A percentile compares a stretch with the other conserved stretches of the same genome.
These are phyloP conservation scores for Hemileccinum impolitum DNA, from an alignment of 768 basidiomycete species.

Conservation along the genomic window DNA sequence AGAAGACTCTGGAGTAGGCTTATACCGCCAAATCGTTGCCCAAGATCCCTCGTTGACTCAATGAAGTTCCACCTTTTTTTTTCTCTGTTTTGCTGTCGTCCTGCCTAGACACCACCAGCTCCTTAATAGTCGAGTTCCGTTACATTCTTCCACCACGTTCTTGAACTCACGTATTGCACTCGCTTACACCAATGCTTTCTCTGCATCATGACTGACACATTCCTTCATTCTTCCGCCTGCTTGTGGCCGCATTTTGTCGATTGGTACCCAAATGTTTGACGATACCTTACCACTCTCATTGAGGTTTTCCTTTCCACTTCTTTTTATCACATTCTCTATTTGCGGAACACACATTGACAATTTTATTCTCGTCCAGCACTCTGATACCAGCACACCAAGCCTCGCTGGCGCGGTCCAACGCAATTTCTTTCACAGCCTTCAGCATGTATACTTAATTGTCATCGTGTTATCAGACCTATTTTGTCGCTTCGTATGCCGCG, in stretches of 20 bases:
- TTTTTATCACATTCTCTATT: slow-evolving; percentile 38
- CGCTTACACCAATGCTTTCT: slow-evolving; percentile 23
- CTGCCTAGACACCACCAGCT: slow-evolving; percentile 18
- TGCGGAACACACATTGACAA: slow-evolving; percentile 34
- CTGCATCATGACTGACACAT: slow-evolving; percentile 31
- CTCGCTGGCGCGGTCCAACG: slow-evolving; percentile 21
- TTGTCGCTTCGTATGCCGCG: slow-evolving; percentile 63
- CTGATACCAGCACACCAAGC: slow-evolving; percentile 22
- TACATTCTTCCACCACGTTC: slow-evolving; percentile 20
- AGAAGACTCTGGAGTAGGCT: slow-evolving; percentile 74
- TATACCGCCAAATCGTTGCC: slow-evolving; percentile 79
- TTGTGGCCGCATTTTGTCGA: slow-evolving; percentile 20
- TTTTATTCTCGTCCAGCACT: slow-evolving; percentile 25
- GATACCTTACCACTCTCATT: slow-evolving; percentile 37
- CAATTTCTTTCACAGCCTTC: slow-evolving; percentile 12
- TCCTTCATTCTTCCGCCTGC: slow-evolving; percentile 23
- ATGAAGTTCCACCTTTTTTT: slow-evolving; percentile 11
- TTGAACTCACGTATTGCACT: slow-evolving; percentile 28
- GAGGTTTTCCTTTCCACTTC: slow-evolving; percentile 4
- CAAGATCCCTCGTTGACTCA: slow-evolving; percentile 67
- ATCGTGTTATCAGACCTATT: slow-evolving; percentile 13
- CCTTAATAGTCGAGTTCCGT: slow-evolving; percentile 20
- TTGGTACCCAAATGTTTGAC: slow-evolving; percentile 28
- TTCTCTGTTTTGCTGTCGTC: slow-evolving; percentile 6
- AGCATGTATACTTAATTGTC: slow-evolving; percentile 22